Conservation (phyloP, 169 alveolate genomes). For the Plasmodium billcollinsi region DNA sequence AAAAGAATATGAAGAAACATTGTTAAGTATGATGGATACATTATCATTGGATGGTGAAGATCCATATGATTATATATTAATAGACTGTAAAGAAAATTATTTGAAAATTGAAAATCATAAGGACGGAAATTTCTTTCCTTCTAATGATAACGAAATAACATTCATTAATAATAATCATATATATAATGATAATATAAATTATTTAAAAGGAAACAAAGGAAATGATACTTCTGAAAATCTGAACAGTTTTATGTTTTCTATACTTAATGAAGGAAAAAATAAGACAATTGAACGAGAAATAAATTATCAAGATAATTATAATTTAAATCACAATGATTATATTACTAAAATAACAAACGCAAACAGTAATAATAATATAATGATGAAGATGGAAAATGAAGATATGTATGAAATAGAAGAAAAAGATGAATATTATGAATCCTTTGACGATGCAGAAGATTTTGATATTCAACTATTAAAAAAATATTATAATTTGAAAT, state of each 20-base stretch:
- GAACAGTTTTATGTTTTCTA: constrained; percentile 7
- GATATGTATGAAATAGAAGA: constrained; percentile 18
- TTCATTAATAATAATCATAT: not conserved
- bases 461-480: constrained; percentile 74
- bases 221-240: not conserved
- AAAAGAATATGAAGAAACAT: constrained; percentile 64
- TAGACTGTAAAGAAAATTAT: constrained; percentile 20
- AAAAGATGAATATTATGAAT: constrained; percentile 50
- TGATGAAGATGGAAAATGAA: not conserved
- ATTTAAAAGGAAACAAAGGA: not conserved
- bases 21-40: constrained; percentile 53
- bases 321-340: not conserved
- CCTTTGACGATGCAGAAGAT: constrained; percentile 55
- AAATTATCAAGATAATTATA: not conserved
- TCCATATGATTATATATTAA: constrained; percentile 37
- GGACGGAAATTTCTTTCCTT: not conserved
- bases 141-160: no score
- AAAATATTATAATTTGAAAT: constrained; percentile 61
- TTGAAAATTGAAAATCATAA: not conserved
- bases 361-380: not conserved
- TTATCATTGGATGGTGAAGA: constrained; percentile 31
- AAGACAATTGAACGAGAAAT: not conserved
- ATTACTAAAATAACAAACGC: not conserved
- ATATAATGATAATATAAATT: not conserved
- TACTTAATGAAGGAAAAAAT: not conserved